Conservation (phyloP, 2,329 filamentous ascomycete species). For the Corinectria fuckeliana region DNA sequence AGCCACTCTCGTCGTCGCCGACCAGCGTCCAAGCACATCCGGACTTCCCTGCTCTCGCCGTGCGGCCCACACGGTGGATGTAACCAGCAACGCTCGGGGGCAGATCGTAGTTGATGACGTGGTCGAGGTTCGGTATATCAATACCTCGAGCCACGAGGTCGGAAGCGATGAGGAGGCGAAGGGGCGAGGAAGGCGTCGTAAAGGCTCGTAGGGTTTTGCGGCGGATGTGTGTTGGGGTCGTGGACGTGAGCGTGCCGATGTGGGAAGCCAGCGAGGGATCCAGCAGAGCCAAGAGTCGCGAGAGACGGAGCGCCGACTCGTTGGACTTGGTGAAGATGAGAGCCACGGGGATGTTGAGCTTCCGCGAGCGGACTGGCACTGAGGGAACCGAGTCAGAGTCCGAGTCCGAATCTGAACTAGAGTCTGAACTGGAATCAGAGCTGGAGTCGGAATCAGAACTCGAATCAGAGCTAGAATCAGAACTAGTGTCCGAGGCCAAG, state of each 20-base stretch:
- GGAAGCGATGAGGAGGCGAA: conserved; percentile 84
- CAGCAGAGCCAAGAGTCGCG: conserved; percentile 75
- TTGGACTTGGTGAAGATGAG: conserved; percentile 93
- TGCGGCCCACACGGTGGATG: conserved; percentile 90
- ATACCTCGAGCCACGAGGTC: conserved; percentile 93
- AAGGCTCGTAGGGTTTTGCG: conserved; percentile 74
- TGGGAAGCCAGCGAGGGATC: conserved; percentile 61
- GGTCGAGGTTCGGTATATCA: conserved; percentile 78
- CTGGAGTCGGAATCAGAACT: conserved; percentile 44
- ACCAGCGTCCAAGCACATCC: conserved; percentile 89
- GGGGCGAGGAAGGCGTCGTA: conserved; percentile 66
- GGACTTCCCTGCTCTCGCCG: conserved; percentile 77
- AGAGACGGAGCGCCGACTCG: conserved; percentile 85
- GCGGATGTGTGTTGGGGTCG: conserved; percentile 74
- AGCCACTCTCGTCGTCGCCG: conserved; percentile 80
- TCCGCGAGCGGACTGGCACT: conserved; percentile 24
- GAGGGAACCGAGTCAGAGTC: conserved; percentile 38
- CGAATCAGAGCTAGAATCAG: conserved; percentile 38
- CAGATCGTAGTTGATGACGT: conserved; percentile 94
- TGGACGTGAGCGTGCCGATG: conserved; percentile 77
- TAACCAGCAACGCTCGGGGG: conserved; percentile 83
- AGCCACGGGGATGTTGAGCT: conserved; percentile 52
- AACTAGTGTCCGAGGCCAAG: conserved; percentile 44
- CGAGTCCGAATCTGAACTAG: conserved; percentile 39
- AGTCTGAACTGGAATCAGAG: conserved; percentile 38